Percentiles rank a stretch among this genome's conserved stretches.
phyloP scores from a whole-genome alignment of 2,329 filamentous ascomycete species.

The Dactylellina haptotyla region DNA sequence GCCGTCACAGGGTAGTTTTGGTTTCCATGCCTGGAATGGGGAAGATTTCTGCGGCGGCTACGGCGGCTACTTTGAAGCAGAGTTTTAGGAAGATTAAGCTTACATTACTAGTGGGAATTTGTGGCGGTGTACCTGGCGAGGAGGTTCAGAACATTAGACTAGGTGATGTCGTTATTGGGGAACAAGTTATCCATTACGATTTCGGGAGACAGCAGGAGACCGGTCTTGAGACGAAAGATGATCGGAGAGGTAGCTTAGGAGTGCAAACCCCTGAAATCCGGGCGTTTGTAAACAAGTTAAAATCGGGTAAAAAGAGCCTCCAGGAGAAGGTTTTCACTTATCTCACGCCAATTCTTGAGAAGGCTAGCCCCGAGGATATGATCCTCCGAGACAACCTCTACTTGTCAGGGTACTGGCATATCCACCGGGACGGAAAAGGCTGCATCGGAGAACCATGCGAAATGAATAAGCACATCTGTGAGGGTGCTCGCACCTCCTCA shows the following conservation, averaged over 20 bases:
- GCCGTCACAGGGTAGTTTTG: conserved; percentile 61
- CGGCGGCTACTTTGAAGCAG: conserved; percentile 56
- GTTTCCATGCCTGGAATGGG: conserved; percentile 59
- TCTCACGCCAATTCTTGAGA: conserved; percentile 30
- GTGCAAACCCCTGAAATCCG: conserved; percentile 58
- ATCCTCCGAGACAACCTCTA: conserved; percentile 3
- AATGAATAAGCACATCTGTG: neutral
- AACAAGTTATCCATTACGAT: conserved; percentile 57
- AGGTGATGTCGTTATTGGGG: conserved; percentile 56
- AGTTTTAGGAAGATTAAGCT: conserved; percentile 59
- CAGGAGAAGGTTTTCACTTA: conserved; percentile 32
- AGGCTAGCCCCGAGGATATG: conserved; percentile 25
- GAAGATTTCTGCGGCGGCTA: conserved; percentile 56
- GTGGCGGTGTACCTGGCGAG: conserved; percentile 59
- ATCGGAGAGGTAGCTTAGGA: conserved; percentile 50
- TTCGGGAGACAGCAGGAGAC: conserved; percentile 52
- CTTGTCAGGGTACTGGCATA: conserved; percentile 18
- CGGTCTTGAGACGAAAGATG: conserved; percentile 52
- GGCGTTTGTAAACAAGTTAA: conserved; percentile 56
- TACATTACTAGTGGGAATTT: conserved; percentile 60
- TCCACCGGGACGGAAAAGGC: neutral
- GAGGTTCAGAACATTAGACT: neutral
- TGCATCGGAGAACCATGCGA: conserved; percentile 1
- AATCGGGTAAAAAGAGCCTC: conserved; percentile 50
- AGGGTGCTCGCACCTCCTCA: neutral